Evolutionary conservation across 768 basidiomycete genomes (phyloP), one percentile per base, ranked within the genome.

Genomic region (Russula emetica): DNA sequence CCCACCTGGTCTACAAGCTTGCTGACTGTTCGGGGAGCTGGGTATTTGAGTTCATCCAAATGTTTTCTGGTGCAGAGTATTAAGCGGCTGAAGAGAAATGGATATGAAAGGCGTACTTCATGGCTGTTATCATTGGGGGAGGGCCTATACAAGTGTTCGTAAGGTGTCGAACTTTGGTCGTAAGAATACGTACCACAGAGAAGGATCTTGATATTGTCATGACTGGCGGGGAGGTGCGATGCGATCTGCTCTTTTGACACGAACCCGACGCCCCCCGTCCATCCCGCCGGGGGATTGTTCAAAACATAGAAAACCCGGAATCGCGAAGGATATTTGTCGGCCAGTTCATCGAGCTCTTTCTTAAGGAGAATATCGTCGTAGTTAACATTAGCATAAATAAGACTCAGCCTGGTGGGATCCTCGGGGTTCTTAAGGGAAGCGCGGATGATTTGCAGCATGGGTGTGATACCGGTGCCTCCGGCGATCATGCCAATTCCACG

Each of bases 401-500:
- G 84, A 68, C 82, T 83, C 71, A 98, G 76, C 69, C 80, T 84
- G 45, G 96, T 98, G 66, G 72, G 78, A 81, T 99, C 97, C 50
- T 77, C 73, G n/a, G 92, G 86, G 75, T 94, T 93, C 76, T 90
- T 88, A 73, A 98, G 83, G 14, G 87, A 85, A n/a, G 95, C 91
- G 66, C 90, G 88, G 76, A 98, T 89, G 80, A 99, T 92, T 74
- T 99, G 96, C 70, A 97, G 87, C 96, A 98, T 98, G 71, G 97
- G 97, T 0, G 97, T 96, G 75, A 99, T 96, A 61, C 97, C 97
- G 2, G 97, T 98, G 42, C 97, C 97, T 54, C 97, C 97, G 18
- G 95, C 94, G 71, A 99, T 97, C 95, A 99, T 95, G 72, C 92
- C 89, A 62, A 99, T 77, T 70, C 90, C 86, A 68, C 79, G 78